Conservation (phyloP, 805 yeast genomes). For the Schwanniomyces polymorphus region DNA sequence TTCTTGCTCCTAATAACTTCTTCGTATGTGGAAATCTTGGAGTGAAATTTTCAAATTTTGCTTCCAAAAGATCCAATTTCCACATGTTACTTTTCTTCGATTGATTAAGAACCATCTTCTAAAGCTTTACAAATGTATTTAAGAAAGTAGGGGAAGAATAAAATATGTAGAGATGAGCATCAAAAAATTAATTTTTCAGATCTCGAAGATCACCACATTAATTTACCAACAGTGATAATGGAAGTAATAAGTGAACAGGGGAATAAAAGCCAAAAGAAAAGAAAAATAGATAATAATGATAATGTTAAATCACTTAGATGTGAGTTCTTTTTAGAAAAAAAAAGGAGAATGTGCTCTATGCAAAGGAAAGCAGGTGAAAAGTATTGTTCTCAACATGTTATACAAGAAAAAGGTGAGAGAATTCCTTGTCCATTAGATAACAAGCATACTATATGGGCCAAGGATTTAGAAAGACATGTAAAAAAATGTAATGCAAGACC, state of each 20-base stretch:
- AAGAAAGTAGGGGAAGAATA: background rate
- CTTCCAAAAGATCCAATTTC: constrained; percentile 59
- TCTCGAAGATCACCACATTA: background rate
- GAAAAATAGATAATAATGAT: constrained; percentile 4
- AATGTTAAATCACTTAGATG: constrained; percentile 30
- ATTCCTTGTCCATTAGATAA: constrained; percentile 79
- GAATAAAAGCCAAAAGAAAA: constrained; percentile 5
- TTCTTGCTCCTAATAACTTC: constrained; percentile 45
- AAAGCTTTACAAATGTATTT: background rate
- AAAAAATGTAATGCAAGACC: constrained; percentile 57
- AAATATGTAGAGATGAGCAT: constrained; percentile 6
- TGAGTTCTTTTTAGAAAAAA: constrained; percentile 47
- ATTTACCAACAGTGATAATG: background rate
- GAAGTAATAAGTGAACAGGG: constrained; percentile 6
- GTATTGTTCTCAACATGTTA: constrained; percentile 66
- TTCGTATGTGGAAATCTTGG: constrained; percentile 54
- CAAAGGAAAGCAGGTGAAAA: constrained; percentile 49
- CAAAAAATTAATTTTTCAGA: constrained; percentile 1
- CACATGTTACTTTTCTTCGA: constrained; percentile 23
- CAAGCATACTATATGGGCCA: constrained; percentile 69
- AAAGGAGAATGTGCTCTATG: constrained; percentile 60
- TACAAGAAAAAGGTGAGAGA: constrained; percentile 34
- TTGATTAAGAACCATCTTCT: background rate
- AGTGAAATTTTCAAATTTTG: constrained; percentile 39
- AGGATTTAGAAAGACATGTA: constrained; percentile 55